Evolutionary conservation across 129 eudicot species (phyloP).

Genomic region (Scalesia atractyloides): DNA sequence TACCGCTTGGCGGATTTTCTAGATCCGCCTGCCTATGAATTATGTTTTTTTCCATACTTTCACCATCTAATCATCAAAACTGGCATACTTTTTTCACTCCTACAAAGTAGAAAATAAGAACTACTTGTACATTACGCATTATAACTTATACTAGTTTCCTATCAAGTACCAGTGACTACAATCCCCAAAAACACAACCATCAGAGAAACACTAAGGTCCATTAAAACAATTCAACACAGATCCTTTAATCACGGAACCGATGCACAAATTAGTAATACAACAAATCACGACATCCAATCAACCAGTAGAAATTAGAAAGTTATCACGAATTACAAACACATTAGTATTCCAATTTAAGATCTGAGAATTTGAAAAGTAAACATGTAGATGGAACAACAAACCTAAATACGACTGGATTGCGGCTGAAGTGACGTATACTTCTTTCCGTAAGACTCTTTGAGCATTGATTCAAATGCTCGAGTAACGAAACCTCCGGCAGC

Average conservation of each 20-base stretch:
- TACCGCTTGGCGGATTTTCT: too few species aligned
- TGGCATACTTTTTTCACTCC: neutral
- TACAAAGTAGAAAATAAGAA: neutral
- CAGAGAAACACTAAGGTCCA: constrained; percentile 25
- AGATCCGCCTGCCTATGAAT: too few species aligned
- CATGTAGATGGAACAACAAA: constrained; percentile 28
- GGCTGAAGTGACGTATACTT: constrained; percentile 69
- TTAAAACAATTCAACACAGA: constrained; percentile 12
- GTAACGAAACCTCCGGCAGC: constrained; percentile 95
- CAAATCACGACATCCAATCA: constrained; percentile 1
- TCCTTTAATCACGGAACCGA: constrained; percentile 16
- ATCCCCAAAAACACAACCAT: constrained; percentile 7
- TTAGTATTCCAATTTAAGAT: constrained; percentile 13
- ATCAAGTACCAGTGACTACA: neutral
- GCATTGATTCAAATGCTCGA: constrained; percentile 94
- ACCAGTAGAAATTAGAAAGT: neutral
- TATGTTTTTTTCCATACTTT: neutral
- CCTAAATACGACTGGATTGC: constrained; percentile 81
- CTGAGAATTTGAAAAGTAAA: constrained; percentile 20
- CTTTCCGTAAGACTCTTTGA: constrained; percentile 80
- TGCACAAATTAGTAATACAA: constrained; percentile 4
- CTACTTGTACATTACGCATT: constrained; percentile 20
- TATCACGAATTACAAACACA: constrained; percentile 3
- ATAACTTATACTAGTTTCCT: neutral
- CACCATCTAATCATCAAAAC: neutral